Base-by-base conservation (phyloP, 352 stramenopile species). In the Phytopythium delawarense region DNA sequence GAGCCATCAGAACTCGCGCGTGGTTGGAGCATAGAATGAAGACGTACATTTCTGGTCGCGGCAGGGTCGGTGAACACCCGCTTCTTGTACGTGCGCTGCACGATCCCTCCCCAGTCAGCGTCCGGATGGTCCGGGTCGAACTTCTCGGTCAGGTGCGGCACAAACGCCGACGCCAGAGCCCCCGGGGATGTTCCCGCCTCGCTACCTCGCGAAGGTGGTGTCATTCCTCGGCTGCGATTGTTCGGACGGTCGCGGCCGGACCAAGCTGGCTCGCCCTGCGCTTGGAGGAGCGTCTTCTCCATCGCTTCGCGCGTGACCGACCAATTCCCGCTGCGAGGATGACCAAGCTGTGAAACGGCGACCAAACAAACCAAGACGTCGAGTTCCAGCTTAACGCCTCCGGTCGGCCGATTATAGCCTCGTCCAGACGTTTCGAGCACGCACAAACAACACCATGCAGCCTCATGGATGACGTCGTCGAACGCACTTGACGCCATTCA, bases 71-170 rank as follows among this genome's bases (percentile, higher is more conserved):
- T 62, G 37, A 73, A 89, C 52, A 75, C 75, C 21, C 80, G 78
- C 64, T 91, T 91, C 70, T 89, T 91, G 69, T 83, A 78, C 35
- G 71, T 77, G 50, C 80, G 77, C 23, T 80, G 71, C 7, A 93
- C 84, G 51, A 73, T 76, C 18, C 84, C 84, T 32, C 75, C 84
- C 84, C 84, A 93, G 57, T 93, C 84, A 0, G 84, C 84, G 28
- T 93, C 80, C 0, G 75, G 78, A 45, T 93, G 84, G 25, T 84
- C 73, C 0, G 84, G 84, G n/a, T 89, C 78, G 61, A 87, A 91
- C 58, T 84, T 89, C 32, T 91, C 81, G 23, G 73, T 71, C 18
- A 88, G 34, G 39, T 90, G 76, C 1, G 76, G 79, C 7, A 89
- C 46, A 23, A 75, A 62, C 25, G 66, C 55, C 20, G 58, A 64